Evolutionary conservation across 768 basidiomycete genomes (phyloP).

Genomic region (Suillus tomentosus): DNA sequence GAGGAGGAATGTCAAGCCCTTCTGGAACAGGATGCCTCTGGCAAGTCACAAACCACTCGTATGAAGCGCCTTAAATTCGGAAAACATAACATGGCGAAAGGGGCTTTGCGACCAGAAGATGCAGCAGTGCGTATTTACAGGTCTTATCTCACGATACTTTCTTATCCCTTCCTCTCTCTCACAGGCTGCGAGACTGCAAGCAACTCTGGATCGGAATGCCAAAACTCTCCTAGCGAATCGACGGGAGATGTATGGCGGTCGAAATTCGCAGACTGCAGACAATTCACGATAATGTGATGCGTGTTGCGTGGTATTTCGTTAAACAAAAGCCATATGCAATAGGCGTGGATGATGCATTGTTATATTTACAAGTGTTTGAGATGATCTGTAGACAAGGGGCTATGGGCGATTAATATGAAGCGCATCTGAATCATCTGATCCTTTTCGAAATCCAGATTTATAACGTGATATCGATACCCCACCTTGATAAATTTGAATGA

Average conservation of each 20-base stretch:
- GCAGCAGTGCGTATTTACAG: slow-evolving; percentile 59
- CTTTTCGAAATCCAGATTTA: too few species aligned
- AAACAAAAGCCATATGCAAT: slow-evolving; percentile 21
- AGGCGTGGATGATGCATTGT: slow-evolving; percentile 18
- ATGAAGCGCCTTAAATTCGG: slow-evolving; percentile 60
- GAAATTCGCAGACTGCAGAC: slow-evolving; percentile 22
- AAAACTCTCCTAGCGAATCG: slow-evolving; percentile 32
- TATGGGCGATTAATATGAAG: not conserved
- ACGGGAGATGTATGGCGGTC: slow-evolving; percentile 25
- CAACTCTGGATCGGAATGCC: slow-evolving; percentile 54
- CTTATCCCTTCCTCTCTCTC: not conserved
- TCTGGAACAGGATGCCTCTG: slow-evolving; percentile 41
- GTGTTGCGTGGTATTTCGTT: slow-evolving; percentile 16
- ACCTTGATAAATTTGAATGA: not conserved
- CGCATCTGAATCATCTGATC: too few species aligned
- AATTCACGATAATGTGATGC: slow-evolving; percentile 17
- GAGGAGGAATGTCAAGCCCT: slow-evolving; percentile 74
- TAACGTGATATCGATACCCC: too few species aligned
- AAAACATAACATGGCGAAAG: slow-evolving; percentile 90
- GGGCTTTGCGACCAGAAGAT: slow-evolving; percentile 79
- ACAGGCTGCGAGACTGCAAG: slow-evolving; percentile 71
- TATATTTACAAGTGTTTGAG: slow-evolving; percentile 20
- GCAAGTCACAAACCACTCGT: slow-evolving; percentile 40
- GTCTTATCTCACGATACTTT: not conserved
- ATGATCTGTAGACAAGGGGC: not conserved